phyloP scores from a whole-genome alignment of 352 stramenopile species.

The Globisporangium rhizosaccharum region DNA sequence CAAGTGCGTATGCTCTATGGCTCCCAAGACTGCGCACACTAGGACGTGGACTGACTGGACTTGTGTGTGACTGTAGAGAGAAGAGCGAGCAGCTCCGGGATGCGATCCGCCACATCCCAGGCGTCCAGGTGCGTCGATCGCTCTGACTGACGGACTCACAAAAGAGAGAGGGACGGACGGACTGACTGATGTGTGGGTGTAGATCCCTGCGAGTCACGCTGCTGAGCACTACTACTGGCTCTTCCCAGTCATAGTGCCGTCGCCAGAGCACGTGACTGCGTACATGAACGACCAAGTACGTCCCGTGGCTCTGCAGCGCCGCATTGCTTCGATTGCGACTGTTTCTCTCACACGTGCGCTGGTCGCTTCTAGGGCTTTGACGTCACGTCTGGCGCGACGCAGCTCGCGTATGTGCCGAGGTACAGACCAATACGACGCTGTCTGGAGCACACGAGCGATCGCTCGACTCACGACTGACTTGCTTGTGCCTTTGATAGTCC shows the following conservation, averaged over 20 bases:
- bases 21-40: background rate
- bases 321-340: background rate
- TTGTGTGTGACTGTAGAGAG: slow-evolving; percentile 18
- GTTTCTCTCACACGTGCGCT: background rate
- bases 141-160: background rate
- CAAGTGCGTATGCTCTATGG: slow-evolving; percentile 22
- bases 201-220: slow-evolving; percentile 58
- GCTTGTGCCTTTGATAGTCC: background rate
- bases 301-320: background rate
- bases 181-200: background rate
- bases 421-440: slow-evolving; percentile 12
- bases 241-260: slow-evolving; percentile 66
- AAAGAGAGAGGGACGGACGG: too few relatives aligned
- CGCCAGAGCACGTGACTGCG: slow-evolving; percentile 38
- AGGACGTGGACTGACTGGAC: background rate
- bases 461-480: too few relatives aligned
- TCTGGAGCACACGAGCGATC: background rate
- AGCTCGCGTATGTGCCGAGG: slow-evolving; percentile 66
- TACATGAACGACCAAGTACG: slow-evolving; percentile 73
- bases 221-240: slow-evolving; percentile 80
- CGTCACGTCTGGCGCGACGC: slow-evolving; percentile 69
- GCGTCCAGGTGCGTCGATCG: slow-evolving; percentile 36
- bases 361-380: slow-evolving; percentile 54
- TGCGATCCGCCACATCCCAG: slow-evolving; percentile 44
- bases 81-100: slow-evolving; percentile 66